Percentiles rank a stretch among this genome's conserved stretches.
phyloP scores from a whole-genome alignment of 192 early-diverging fungal genomes.

The Dissophora globulifera region DNA sequence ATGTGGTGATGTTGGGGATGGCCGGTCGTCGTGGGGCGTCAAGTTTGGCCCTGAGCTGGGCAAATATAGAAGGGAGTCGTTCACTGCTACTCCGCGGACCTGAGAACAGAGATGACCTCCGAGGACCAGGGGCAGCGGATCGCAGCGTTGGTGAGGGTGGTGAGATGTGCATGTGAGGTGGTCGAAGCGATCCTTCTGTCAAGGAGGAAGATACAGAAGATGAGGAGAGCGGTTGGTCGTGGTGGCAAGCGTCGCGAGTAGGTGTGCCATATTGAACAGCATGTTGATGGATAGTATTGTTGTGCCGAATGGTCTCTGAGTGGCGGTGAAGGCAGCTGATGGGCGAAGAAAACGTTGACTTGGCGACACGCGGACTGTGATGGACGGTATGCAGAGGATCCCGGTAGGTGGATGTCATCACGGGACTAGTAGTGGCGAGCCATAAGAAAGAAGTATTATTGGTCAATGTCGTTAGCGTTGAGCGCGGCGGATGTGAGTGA shows the following conservation, averaged over 20 bases:
- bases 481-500: not conserved
- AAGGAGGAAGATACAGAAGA: not conserved
- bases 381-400: constrained; percentile 26
- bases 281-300: too few relatives aligned
- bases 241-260: not conserved
- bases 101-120: constrained; percentile 13
- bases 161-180: not conserved
- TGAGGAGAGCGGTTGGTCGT: not conserved
- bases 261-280: not conserved
- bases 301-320: not conserved
- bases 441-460: not conserved
- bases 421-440: not conserved
- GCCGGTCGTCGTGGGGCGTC: constrained; percentile 21
- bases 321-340: not conserved
- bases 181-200: not conserved
- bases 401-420: constrained; percentile 13
- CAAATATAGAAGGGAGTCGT: constrained; percentile 32
- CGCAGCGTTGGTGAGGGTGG: not conserved
- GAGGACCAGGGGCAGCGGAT: constrained; percentile 6
- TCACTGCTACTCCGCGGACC: constrained; percentile 35
- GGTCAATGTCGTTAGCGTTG: not conserved
- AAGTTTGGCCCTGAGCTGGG: constrained; percentile 38
- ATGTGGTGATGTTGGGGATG: constrained; percentile 24
- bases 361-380: constrained; percentile 7
- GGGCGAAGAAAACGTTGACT: not conserved